Evolutionary conservation across 2,329 filamentous ascomycete species (phyloP), one percentile per base, ranked within the genome.

Genomic region (Colletotrichum euphorbiae): DNA sequence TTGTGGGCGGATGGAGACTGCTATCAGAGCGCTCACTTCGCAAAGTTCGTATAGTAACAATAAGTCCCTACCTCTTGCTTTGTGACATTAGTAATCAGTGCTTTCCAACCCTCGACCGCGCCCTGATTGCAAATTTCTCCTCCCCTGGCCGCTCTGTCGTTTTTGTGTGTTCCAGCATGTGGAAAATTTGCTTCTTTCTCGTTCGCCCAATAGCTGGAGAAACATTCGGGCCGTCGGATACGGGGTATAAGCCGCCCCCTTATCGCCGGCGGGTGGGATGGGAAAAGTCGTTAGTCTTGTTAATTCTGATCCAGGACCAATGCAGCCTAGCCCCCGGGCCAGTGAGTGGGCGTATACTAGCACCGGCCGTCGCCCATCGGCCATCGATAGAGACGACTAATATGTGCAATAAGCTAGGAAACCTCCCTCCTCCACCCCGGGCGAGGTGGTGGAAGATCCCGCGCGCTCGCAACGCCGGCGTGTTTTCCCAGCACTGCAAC

Each of bases 251-350:
- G 33, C 15, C 46, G 48, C n/a, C 24, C 58, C 46, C 52, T 68
- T 65, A 59, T 65, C 54, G 60, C 52, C n/a, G n/a, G n/a, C 46
- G 40, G 60, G 48, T 65, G 54, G 36, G 52, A 58, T 58, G n/a
- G 46, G 28, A 42, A 54, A 58, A 40, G 7, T 55, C 54, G 50
- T 50, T 40, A 50, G 54, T n/a, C 38, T 33, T 45, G 45, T 33
- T 13, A 15, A 59, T 48, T 48, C 17, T 63, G 33, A 65, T 59
- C 54, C 46, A 64, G 4, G 31, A 60, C 57, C 19, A 42, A 55
- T 43, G 45, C n/a, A 68, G 60, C 31, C 60, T 62, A 64, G 65
- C n/a, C n/a, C n/a, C 40, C 60, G 19, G 45, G 15, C 19, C 64
- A 67, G 52, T 24, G 40, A 59, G 24, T n/a, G n/a, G n/a, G n/a